Base-by-base conservation (phyloP, 208 protist species). In the Leishmania aethiopica region DNA sequence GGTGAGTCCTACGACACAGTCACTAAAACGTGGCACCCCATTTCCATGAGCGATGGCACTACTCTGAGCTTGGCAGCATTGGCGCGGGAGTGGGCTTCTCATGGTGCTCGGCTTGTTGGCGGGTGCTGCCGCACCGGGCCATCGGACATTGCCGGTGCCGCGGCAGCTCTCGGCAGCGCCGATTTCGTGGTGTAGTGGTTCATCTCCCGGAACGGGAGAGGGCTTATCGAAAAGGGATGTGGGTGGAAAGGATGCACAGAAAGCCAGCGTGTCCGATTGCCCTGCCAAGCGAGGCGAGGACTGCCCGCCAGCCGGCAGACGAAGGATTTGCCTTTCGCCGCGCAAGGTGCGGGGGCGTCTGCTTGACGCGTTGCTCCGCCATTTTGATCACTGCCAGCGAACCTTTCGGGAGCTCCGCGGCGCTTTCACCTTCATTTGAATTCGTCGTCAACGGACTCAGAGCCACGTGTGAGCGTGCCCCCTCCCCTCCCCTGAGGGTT, bases 101-200 rank as follows among this genome's bases (percentile, higher is more conserved):
- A 81, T 37, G 89, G 89, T 37, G 87, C 84, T 7, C 85, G 91
- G 1, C 59, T 93, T 32, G 80, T 94, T 55, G 89, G 91, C 47
- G 89, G 91, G 8, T 94, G 91, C 79, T 93, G 89, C 78, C 87
- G 81, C 60, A 88, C 78, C 3, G 66, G 78, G 1, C 85, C 81
- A 35, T 69, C 35, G 22, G 82, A 88, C 74, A 86, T 88, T 32
- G 62, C 53, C 7, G 74, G 71, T 7, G 75, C 81, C 1, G 80
- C 64, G 2, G 17, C 75, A 17, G 76, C 78, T 45, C 75, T 83
- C 32, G 15, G n/a, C 37, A 55, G 28, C 4, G 78, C 77, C 8
- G 47, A 59, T 8, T 82, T 80, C 51, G 49, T 25, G 1, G 62
- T 67, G 7, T 88, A 60, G 71, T 47, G 40, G 19, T 25, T 25